phyloP scores from a whole-genome alignment of 2,329 filamentous ascomycete species.

The Cladosporium sp. region DNA sequence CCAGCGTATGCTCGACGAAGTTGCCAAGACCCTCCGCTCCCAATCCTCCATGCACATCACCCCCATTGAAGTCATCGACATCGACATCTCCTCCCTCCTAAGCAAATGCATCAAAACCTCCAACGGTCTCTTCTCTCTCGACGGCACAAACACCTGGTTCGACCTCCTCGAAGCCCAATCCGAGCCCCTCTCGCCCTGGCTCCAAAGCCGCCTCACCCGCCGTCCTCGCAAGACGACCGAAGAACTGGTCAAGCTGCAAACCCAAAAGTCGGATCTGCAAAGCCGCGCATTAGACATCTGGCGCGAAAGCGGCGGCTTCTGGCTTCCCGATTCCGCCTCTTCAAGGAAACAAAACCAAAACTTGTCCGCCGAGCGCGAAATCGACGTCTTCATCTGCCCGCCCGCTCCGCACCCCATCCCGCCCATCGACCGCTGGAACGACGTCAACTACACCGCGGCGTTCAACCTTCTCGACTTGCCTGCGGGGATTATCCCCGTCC shows the following conservation, averaged over 20 bases:
- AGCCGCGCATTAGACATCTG: conserved; percentile 56
- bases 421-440: conserved; percentile 59
- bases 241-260: conserved; percentile 51
- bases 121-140: conserved; percentile 55
- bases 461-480: conserved; percentile 62
- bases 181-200: conserved; percentile 59
- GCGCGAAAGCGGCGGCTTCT: conserved; percentile 40
- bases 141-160: conserved; percentile 54
- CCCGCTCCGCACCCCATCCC: conserved; percentile 62
- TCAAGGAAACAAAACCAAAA: conserved; percentile 12
- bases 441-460: conserved; percentile 57
- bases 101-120: conserved; percentile 54
- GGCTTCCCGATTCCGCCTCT: conserved; percentile 15
- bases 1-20: conserved; percentile 43
- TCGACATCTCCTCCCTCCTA: conserved; percentile 51
- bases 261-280: conserved; percentile 49
- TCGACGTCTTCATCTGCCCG: conserved; percentile 62
- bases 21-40: conserved; percentile 36
- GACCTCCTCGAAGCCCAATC: conserved; percentile 52
- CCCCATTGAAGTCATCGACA: conserved; percentile 54
- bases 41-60: conserved; percentile 23
- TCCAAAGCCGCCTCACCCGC: conserved; percentile 49
- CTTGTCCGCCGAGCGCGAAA: conserved; percentile 17
- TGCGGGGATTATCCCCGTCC: conserved; percentile 54
- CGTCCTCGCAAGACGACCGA: conserved; percentile 45